Base-by-base conservation (phyloP, 1,284 basidiomycete genomes). In the Apiotrichum mycotoxinovorans region DNA sequence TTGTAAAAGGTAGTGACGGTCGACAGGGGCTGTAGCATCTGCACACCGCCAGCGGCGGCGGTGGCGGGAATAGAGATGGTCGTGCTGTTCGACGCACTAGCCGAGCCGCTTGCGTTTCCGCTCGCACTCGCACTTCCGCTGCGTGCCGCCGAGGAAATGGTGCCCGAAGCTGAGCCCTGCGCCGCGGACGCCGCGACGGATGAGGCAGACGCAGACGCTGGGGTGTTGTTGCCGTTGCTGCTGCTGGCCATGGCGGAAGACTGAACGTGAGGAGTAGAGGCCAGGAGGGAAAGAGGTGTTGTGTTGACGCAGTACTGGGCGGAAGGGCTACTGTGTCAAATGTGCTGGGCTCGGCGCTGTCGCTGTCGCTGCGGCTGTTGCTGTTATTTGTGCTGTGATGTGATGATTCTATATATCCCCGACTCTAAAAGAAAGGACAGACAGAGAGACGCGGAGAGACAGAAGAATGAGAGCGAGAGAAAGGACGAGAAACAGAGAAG, bases 1-100 rank as follows among this genome's bases (percentile, higher is more conserved):
- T 96, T 95, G 82, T 87, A 95, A 79, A 84, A 97, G 8, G 89
- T 90, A 4, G 86, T 84, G 23, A 85, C 72, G 20, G 87, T 86
- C 63, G 85, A 82, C 0, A 89, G 86, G 1, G 92, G 92, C 71
- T 89, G 82, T 12, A 75, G 68, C 56, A 78, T 72, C 11, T 71
- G 67, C 25, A 78, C 53, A 5, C 75, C 75, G 14, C 77, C 77
- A 3, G 68, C 68, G 9, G 75, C 74, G 0, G 76, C 76, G 0
- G 74, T 76, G 30, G 57, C 62, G 7, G 76, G 76, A 54, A 78
- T 76, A 12, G 68, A 71, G 35, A 72, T 54, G 7, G 65, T 65
- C 0, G 67, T 51, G 15, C 61, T 60, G 18, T 41, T 56, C 14
- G 55, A 33, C 30, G 40, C 47, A 12, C 42, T 54, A 18, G 50